A percentile compares a stretch with the other conserved stretches of the same genome.
These are phyloP conservation scores for Russula olivacea DNA, from an alignment of 768 basidiomycete species.

Conservation along the genomic window DNA sequence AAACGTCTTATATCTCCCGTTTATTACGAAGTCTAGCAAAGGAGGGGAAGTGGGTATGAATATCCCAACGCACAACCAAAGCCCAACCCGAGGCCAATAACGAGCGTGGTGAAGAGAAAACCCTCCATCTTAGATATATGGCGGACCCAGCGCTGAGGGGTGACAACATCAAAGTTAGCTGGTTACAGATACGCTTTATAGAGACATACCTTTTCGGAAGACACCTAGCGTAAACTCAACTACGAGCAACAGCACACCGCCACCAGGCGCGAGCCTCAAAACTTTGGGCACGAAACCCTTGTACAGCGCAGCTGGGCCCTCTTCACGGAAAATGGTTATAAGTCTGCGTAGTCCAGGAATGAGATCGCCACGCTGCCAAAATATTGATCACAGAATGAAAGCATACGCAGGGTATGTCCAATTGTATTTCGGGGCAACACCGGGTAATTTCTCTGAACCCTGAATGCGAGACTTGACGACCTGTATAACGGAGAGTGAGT, in stretches of 20 bases:
- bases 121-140: conserved; percentile 7
- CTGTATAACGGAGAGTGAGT: conserved; percentile 35
- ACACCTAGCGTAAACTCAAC: conserved; percentile 78
- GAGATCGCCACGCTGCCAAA: neutral
- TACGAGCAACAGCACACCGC: conserved; percentile 90
- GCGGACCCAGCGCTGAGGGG: conserved; percentile 13
- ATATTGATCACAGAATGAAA: neutral
- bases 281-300: conserved; percentile 97
- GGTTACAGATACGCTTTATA: neutral
- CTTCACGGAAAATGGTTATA: conserved; percentile 75
- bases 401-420: conserved; percentile 85
- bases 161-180: neutral
- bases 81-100: neutral
- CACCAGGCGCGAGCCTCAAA: conserved; percentile 89
- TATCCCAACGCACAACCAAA: neutral
- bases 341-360: conserved; percentile 37
- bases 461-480: conserved; percentile 97
- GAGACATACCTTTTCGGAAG: conserved; percentile 58
- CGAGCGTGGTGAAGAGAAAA: neutral
- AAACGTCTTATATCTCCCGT: neutral
- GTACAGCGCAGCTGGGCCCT: conserved; percentile 81
- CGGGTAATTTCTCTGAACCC: conserved; percentile 44
- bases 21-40: neutral
- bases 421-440: conserved; percentile 80
- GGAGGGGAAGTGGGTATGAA: neutral